phyloP scores from a whole-genome alignment of 331 rosid species.

The Arachis monticola region DNA sequence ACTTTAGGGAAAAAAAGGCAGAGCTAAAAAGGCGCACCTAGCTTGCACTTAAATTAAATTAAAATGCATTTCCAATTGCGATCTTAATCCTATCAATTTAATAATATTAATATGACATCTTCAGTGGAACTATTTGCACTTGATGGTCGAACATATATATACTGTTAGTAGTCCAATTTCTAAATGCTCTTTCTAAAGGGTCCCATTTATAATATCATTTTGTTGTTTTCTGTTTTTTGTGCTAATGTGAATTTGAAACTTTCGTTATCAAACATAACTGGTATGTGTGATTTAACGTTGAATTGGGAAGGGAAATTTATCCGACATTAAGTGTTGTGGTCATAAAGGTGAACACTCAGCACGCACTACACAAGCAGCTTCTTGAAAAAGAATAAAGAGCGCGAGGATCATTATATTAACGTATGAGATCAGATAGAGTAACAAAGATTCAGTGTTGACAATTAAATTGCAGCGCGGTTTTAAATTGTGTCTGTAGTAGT shows the following conservation, averaged over 20 bases:
- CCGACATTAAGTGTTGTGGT: not conserved
- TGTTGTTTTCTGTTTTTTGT: not conserved
- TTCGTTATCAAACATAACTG: not conserved
- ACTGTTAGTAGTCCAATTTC: not conserved
- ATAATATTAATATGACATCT: not conserved
- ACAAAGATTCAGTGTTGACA: too few relatives aligned
- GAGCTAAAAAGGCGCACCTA: slow-evolving; percentile 36
- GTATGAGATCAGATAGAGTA: too few relatives aligned
- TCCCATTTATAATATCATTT: slow-evolving; percentile 3
- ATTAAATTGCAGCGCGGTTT: too few relatives aligned
- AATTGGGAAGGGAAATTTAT: not conserved
- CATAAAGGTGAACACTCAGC: not conserved
- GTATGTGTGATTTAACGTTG: slow-evolving; percentile 11
- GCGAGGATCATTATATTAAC: too few relatives aligned
- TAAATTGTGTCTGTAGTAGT: too few relatives aligned
- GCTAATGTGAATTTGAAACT: not conserved
- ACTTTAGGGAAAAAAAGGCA: slow-evolving; percentile 35
- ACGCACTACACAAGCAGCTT: not conserved
- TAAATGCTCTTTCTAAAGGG: not conserved
- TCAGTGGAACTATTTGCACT: not conserved
- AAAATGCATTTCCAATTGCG: slow-evolving; percentile 22
- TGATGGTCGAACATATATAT: not conserved
- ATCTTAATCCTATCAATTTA: not conserved
- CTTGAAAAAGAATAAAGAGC: not conserved
- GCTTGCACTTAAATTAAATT: not conserved